Evolutionary conservation across 2,329 filamentous ascomycete species (phyloP).

Genomic region (Zymoseptoria ardabiliae): DNA sequence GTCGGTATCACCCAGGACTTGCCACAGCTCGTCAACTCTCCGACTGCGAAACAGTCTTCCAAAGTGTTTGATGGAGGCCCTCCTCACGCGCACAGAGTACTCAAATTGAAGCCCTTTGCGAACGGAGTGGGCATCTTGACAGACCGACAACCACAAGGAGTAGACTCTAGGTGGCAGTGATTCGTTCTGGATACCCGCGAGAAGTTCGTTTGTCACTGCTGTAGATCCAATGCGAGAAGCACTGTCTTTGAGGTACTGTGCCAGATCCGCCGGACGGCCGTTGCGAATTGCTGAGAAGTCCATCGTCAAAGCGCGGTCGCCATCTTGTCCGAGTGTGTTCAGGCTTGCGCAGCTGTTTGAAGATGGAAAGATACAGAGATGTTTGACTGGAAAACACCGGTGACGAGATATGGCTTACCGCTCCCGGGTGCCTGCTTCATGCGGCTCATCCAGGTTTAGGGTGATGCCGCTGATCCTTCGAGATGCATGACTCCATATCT

Average conservation of each 20-base stretch:
- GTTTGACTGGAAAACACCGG: background rate
- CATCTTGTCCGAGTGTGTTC: background rate
- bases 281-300: conserved; percentile 5
- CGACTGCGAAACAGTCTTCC: conserved; percentile 8
- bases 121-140: conserved; percentile 11
- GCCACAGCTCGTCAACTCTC: conserved; percentile 11
- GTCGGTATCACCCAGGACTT: conserved; percentile 10
- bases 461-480: background rate
- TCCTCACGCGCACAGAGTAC: conserved; percentile 8
- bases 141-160: conserved; percentile 14
- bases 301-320: conserved; percentile 1
- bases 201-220: conserved; percentile 11
- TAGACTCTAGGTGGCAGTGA: conserved; percentile 16
- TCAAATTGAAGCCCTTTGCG: conserved; percentile 8
- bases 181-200: conserved; percentile 9
- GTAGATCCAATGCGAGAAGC: background rate
- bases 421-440: background rate
- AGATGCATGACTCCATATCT: background rate
- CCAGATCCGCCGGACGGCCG: conserved; percentile 4
- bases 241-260: conserved; percentile 5
- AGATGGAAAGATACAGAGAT: background rate
- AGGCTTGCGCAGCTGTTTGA: background rate
- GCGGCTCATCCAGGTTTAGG: background rate
- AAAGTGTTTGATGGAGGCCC: conserved; percentile 11
- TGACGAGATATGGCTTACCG: background rate